Evolutionary conservation across 768 basidiomycete genomes (phyloP).

Genomic region (Pisolithus tinctorius): DNA sequence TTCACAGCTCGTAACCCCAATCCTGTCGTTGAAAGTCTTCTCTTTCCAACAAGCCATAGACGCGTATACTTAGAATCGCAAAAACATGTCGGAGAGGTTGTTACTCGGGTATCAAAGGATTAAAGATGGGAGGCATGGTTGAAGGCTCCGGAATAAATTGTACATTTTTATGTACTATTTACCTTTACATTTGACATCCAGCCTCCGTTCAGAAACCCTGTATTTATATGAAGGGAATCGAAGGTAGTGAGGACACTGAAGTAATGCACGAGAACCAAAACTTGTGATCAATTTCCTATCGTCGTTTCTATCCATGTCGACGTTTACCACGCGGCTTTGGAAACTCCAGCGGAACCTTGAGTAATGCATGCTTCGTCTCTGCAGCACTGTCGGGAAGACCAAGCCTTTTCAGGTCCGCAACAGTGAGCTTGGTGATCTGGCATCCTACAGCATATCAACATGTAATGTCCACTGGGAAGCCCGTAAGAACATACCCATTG

Average conservation of each 20-base stretch:
- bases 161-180: no score
- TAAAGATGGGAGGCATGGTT: no score
- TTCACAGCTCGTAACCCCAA: constrained; percentile 32
- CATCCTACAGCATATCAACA: constrained; percentile 47
- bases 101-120: no score
- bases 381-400: constrained; percentile 60
- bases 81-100: constrained; percentile 2
- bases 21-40: constrained; percentile 54
- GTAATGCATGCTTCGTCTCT: constrained; percentile 62
- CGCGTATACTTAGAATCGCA: constrained; percentile 50
- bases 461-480: neutral
- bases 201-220: no score
- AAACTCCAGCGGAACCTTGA: constrained; percentile 75
- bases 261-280: neutral
- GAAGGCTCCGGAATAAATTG: no score
- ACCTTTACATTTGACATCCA: no score
- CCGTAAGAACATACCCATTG: constrained; percentile 44
- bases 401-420: constrained; percentile 60
- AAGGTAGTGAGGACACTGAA: neutral
- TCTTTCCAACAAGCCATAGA: constrained; percentile 44
- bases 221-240: no score
- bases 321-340: constrained; percentile 51
- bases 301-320: constrained; percentile 10
- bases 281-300: neutral
- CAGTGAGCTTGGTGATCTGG: constrained; percentile 49